These are phyloP conservation scores for Trichomonas gallinae DNA, from an alignment of 208 protist species.

Conservation along the genomic window DNA sequence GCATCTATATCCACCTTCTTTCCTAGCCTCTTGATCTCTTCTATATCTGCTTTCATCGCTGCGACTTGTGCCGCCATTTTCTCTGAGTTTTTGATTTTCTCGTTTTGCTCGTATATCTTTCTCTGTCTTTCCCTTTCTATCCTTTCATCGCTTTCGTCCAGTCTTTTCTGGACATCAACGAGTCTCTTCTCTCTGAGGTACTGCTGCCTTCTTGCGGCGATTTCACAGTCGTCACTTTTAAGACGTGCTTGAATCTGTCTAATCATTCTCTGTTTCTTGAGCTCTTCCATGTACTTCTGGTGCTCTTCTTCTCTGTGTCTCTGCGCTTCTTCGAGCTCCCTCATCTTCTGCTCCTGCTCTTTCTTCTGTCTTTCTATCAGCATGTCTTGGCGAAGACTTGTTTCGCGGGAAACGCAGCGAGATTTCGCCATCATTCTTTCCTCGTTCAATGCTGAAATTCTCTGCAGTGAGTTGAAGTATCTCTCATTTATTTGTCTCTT, in stretches of 20 bases:
- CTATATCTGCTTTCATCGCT: neutral
- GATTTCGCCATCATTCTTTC: neutral
- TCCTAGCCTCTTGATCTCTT: neutral
- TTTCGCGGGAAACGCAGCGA: neutral
- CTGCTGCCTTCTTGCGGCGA: neutral
- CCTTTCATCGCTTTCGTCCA: neutral
- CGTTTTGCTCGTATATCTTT: neutral
- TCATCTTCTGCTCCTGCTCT: neutral
- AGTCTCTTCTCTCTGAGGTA: neutral
- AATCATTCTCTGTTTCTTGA: neutral
- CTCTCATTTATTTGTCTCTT: neutral
- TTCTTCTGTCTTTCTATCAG: neutral
- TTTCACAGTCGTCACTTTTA: neutral
- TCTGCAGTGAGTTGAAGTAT: neutral
- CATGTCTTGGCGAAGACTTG: neutral
- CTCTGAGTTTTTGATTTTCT: neutral
- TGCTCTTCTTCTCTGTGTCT: neutral
- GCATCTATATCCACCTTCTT: neutral
- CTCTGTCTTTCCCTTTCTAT: neutral
- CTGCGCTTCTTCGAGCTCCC: neutral
- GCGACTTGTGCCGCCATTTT: neutral
- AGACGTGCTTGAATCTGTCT: neutral
- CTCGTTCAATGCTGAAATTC: neutral
- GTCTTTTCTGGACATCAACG: neutral
- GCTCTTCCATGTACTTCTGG: neutral